These are phyloP conservation scores for Xylaria acuta DNA, from an alignment of 495 filamentous ascomycete genomes.

Conservation along the genomic window DNA sequence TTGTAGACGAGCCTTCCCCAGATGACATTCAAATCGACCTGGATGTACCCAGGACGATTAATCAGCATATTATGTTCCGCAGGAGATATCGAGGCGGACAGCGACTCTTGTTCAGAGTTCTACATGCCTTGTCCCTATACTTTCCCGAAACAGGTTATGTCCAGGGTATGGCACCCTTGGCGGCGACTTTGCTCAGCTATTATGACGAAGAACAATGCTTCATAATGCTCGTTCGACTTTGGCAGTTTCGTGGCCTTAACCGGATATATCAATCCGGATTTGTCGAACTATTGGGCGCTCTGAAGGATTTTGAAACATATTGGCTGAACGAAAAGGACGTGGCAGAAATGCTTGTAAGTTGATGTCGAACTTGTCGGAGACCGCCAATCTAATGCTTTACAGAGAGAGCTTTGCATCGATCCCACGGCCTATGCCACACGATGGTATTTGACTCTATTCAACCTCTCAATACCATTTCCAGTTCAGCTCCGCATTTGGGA, in stretches of 20 bases:
- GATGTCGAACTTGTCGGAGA: not conserved
- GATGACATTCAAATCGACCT: constrained; percentile 98
- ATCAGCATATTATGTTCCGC: constrained; percentile 97
- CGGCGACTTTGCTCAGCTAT: constrained; percentile 92
- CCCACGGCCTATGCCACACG: constrained; percentile 92
- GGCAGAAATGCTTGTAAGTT: constrained; percentile 76
- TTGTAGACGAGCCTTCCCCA: constrained; percentile 73
- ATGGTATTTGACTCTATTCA: constrained; percentile 98
- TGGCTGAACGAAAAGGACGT: constrained; percentile 84
- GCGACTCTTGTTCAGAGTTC: constrained; percentile 87
- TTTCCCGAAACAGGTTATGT: constrained; percentile 94
- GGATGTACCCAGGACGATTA: constrained; percentile 95
- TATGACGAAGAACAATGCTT: constrained; percentile 95
- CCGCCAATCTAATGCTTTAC: constrained; percentile 26
- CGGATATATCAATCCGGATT: constrained; percentile 85
- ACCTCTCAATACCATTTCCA: constrained; percentile 93
- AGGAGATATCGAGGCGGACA: constrained; percentile 89
- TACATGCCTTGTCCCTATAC: constrained; percentile 90
- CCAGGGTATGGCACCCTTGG: constrained; percentile 95
- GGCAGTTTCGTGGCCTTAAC: constrained; percentile 86
- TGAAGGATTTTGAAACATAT: constrained; percentile 84
- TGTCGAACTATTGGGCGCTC: constrained; percentile 81
- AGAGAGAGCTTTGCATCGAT: constrained; percentile 81
- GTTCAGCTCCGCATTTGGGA: constrained; percentile 99
- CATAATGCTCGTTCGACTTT: constrained; percentile 91